Evolutionary conservation across 106 monocot genomes (phyloP), one percentile per base, ranked within the genome.

Genomic region (Posidonia australis): DNA sequence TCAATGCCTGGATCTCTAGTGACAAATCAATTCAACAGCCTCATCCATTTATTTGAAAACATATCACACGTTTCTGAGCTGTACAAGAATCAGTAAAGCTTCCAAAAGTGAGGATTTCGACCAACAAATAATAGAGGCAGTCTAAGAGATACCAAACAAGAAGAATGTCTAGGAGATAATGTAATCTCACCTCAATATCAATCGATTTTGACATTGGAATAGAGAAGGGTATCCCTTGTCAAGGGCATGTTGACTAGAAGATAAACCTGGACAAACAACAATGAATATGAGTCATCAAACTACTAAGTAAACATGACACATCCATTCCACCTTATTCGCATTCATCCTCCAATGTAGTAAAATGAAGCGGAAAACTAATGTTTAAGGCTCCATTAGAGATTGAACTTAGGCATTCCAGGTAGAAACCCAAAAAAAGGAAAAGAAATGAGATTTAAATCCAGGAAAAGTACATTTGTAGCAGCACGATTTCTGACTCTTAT

Each of bases 181-280:
- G 7, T 28, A 18, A 16, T 28, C 24, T 23, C 17, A 32, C 36
- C 36, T 58, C 19, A 21, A 41, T 65, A 65, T 78, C 74, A 90
- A 51, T 98, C 96, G n/a, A 98, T 66, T 70, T 98, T 98, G 51
- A 90, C 84, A 76, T 98, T 98, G 53, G 90, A 81, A 60, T 98
- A 98, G 20, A 98, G 96, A 27, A 98, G 90, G 55, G 96, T 90
- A 72, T 98, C 96, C 70, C 96, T 98, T 57, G 87, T 98, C 27
- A 98, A 80, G 30, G 90, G 90, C 96, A 98, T 98, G 46, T 85
- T 73, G 25, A 90, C 28, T 45, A 98, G 67, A 62, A 82, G 64
- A 69, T 60, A 87, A 18, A 79, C 48, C 96, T 94, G 84, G 58
- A 72, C 36, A 49, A 47, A 13, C 45, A 67, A 61, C 12, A 5